These are phyloP conservation scores for Purpureocillium takamizusanense DNA, from an alignment of 2,329 filamentous ascomycete species.

Conservation along the genomic window DNA sequence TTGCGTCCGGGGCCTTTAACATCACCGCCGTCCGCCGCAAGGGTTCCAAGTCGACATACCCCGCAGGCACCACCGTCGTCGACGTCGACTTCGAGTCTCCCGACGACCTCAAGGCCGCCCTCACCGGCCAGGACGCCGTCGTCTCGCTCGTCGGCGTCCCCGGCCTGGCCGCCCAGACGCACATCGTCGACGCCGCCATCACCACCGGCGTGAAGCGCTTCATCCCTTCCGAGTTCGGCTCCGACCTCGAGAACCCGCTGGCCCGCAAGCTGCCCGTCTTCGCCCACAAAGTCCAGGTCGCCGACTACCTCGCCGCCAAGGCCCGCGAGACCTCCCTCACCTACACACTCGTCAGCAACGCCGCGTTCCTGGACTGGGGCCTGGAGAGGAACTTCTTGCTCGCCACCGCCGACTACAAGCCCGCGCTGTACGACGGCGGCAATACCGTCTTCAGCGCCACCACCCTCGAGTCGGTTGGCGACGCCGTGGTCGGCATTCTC, in stretches of 20 bases:
- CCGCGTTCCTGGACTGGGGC: slow-evolving; percentile 52
- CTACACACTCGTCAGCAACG: slow-evolving; percentile 46
- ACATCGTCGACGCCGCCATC: slow-evolving; percentile 49
- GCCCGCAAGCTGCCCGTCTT: slow-evolving; percentile 39
- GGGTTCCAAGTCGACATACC: slow-evolving; percentile 29
- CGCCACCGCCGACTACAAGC: slow-evolving; percentile 27
- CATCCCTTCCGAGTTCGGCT: slow-evolving; percentile 49
- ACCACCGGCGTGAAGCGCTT: slow-evolving; percentile 53
- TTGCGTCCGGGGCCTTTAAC: slow-evolving; percentile 22
- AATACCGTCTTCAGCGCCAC: slow-evolving; percentile 37
- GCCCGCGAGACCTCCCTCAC: slow-evolving; percentile 31
- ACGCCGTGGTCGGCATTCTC: slow-evolving; percentile 39
- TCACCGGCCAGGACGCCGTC: slow-evolving; percentile 49
- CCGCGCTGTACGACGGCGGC: slow-evolving; percentile 40
- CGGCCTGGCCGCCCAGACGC: slow-evolving; percentile 25
- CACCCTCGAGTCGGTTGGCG: slow-evolving; percentile 34
- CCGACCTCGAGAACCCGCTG: slow-evolving; percentile 22
- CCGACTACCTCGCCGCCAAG: slow-evolving; percentile 30
- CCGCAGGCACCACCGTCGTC: slow-evolving; percentile 17
- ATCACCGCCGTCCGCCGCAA: slow-evolving; percentile 24
- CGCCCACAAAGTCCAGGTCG: slow-evolving; percentile 34
- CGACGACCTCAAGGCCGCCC: slow-evolving; percentile 37
- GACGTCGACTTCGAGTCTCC: slow-evolving; percentile 31
- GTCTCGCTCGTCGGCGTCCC: slow-evolving; percentile 26
- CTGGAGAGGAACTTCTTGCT: slow-evolving; percentile 32